phyloP scores from a whole-genome alignment of 768 basidiomycete species.

The Russula brevipes region DNA sequence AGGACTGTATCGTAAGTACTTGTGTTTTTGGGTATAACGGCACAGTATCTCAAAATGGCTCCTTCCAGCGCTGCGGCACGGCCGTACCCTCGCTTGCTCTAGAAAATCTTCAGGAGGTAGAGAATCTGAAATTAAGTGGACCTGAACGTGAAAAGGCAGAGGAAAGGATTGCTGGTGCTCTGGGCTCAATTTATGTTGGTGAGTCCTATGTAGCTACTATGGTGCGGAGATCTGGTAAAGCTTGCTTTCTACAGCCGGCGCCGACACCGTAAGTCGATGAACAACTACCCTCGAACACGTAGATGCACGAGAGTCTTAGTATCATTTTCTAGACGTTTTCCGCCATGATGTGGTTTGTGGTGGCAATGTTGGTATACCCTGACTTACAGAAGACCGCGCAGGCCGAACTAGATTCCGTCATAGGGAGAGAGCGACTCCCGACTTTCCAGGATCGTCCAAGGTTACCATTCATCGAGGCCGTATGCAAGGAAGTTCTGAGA shows the following conservation, averaged over 20 bases:
- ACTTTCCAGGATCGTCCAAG: too few relatives aligned
- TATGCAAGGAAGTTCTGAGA: too few relatives aligned
- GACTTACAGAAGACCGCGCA: too few relatives aligned
- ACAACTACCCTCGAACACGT: neutral
- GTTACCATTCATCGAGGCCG: too few relatives aligned
- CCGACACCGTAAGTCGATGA: neutral
- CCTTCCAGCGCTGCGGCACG: neutral
- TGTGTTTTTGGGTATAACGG: too few relatives aligned
- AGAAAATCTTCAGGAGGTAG: neutral
- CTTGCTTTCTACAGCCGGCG: neutral
- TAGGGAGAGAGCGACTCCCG: too few relatives aligned
- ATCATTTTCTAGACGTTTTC: too few relatives aligned
- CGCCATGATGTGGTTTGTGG: too few relatives aligned
- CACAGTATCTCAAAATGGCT: too few relatives aligned
- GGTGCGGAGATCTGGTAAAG: neutral
- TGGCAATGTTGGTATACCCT: too few relatives aligned
- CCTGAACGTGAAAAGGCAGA: neutral
- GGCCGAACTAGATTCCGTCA: too few relatives aligned
- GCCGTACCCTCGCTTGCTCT: neutral
- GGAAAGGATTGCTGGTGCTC: neutral
- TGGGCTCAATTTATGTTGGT: neutral
- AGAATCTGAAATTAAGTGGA: neutral
- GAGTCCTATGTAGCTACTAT: neutral
- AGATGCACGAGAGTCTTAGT: too few relatives aligned
- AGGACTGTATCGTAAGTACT: neutral